Evolutionary conservation across 164 flowering plant genomes (phyloP).

Genomic region (Aristolochia fimbriata): DNA sequence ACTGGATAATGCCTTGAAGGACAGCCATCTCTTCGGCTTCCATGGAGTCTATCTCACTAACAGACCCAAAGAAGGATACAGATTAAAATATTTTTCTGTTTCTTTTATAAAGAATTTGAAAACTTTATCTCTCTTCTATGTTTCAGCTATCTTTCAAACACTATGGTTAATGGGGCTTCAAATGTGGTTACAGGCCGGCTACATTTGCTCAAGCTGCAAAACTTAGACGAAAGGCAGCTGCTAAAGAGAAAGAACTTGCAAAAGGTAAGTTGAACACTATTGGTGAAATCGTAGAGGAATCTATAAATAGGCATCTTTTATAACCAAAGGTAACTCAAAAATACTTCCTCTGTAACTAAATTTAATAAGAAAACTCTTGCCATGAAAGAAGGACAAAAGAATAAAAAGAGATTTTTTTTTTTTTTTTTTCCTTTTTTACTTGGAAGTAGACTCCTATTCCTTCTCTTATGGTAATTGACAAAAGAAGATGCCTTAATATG

Average conservation of each 20-base stretch:
- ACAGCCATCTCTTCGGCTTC: too few relatives aligned
- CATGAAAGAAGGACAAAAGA: not conserved
- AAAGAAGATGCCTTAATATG: not conserved
- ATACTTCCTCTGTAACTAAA: not conserved
- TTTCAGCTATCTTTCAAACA: not conserved
- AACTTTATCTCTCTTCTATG: too few relatives aligned
- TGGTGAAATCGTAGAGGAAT: not conserved
- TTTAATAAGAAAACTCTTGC: not conserved
- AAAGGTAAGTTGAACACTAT: conserved; percentile 31
- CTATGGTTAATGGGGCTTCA: not conserved
- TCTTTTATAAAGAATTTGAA: too few relatives aligned
- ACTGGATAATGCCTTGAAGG: too few relatives aligned
- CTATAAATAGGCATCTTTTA: not conserved
- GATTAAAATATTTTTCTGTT: too few relatives aligned
- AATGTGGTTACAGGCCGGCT: conserved; percentile 56
- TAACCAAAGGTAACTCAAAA: too few relatives aligned
- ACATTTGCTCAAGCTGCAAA: conserved; percentile 97
- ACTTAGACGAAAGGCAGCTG: conserved; percentile 78
- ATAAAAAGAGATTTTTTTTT: not conserved
- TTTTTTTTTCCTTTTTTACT: not conserved
- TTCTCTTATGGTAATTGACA: not conserved
- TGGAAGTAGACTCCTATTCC: not conserved
- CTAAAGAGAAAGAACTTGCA: conserved; percentile 84
- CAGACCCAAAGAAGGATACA: too few relatives aligned
- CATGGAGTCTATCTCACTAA: too few relatives aligned